These are phyloP conservation scores for Alisma plantagoaquatica DNA, from an alignment of 106 monocot species.

Conservation along the genomic window DNA sequence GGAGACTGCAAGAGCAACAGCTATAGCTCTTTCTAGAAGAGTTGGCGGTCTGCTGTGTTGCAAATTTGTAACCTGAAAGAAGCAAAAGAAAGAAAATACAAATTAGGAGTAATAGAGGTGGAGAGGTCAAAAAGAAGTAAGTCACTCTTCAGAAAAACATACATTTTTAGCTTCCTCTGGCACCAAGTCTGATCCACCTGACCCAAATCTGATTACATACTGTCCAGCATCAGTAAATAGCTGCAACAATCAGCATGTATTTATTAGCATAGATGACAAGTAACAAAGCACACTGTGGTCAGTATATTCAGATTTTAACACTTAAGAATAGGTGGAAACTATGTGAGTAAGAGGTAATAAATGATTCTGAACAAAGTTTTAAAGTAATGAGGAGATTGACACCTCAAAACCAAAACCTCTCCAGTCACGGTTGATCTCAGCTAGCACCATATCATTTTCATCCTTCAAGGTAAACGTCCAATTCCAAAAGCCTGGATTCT, in stretches of 20 bases:
- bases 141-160: too few relatives aligned
- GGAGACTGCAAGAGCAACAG: conserved; percentile 28
- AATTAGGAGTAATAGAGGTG: background rate
- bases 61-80: conserved; percentile 14
- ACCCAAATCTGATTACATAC: conserved; percentile 93
- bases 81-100: background rate
- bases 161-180: conserved; percentile 7
- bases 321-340: too few relatives aligned
- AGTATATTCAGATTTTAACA: too few relatives aligned
- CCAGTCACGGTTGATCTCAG: conserved; percentile 96
- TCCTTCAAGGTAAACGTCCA: conserved; percentile 98
- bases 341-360: too few relatives aligned
- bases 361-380: too few relatives aligned
- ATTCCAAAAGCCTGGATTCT: conserved; percentile 98
- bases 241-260: too few relatives aligned
- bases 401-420: conserved; percentile 97
- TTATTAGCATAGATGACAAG: too few relatives aligned
- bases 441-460: conserved; percentile 78
- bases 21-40: conserved; percentile 21
- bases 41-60: conserved; percentile 6
- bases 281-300: too few relatives aligned
- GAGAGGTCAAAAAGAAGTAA: background rate
- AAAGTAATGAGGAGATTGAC: too few relatives aligned
- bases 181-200: conserved; percentile 14
- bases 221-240: conserved; percentile 98